Base-by-base conservation (phyloP, 352 stramenopile genomes). In the Pythium myriotylum region DNA sequence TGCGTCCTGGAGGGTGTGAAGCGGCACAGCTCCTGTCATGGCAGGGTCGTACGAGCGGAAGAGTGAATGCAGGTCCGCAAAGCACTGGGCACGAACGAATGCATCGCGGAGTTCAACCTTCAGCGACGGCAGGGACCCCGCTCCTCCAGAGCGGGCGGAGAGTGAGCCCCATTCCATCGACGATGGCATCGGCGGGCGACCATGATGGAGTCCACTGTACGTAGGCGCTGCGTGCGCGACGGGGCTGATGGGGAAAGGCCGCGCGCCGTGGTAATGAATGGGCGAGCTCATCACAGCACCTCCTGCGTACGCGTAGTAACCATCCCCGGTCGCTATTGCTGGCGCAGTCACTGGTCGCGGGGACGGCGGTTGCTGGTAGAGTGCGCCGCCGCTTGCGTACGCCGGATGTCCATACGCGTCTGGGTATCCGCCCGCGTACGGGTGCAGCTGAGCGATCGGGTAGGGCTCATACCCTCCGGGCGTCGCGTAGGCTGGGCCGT, bases 11-110 rank as follows among this genome's bases (percentile, higher is more conserved):
- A 90, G 42, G 4, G 67, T 61, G 2, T 68, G 65, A 4, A 83
- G 48, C 1, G 73, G 71, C 9, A 90, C 63, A 0, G 66, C 59
- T 6, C 81, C 81, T 0, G 54, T 46, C 16, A 65, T 62, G 13
- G 65, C 55, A n/a, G 67, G 37, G 33, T 90, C 81, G 50, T 82
- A 86, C 23, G 69, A 74, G 51, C 74, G 72, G 50, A 88, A 81
- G 37, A 90, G 79, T 16, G 74, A 67, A 0, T 72, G 55, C 9
- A 86, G 47, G 27, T 86, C 73, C 13, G 80, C 40, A 39, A 76
- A 85, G 14, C 70, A 60, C 27, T 82, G 79, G 2, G 73, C 74
- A 29, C 72, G 67, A 37, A 76, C 68, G 40, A 88, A 77, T 7
- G 72, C 76, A 20, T 86, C 70, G 23, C 76, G 69, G 20, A 88